Evolutionary conservation across 2,329 filamentous ascomycete species (phyloP).

Genomic region (Bipolaris gigantea): DNA sequence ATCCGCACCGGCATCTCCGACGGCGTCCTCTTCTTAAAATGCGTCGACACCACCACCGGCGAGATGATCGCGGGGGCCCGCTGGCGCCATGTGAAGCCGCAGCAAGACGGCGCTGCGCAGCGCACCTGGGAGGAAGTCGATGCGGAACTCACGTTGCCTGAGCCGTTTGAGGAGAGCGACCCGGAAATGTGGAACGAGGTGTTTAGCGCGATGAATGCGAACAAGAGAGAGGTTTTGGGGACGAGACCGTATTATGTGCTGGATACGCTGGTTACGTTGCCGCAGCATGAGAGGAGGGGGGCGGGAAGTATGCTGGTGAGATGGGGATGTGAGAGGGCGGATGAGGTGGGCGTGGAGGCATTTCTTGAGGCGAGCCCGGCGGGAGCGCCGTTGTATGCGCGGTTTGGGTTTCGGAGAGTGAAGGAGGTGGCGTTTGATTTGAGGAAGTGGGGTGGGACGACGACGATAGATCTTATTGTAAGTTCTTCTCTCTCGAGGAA

Average conservation of each 20-base stretch:
- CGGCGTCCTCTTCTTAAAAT: constrained; percentile 34
- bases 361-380: constrained; percentile 42
- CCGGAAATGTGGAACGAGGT: constrained; percentile 25
- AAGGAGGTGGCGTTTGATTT: constrained; percentile 36
- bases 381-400: constrained; percentile 39
- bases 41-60: constrained; percentile 28
- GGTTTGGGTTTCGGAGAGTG: constrained; percentile 35
- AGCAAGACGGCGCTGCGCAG: constrained; percentile 15
- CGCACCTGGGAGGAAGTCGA: constrained; percentile 37
- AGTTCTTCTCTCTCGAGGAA: constrained; percentile 16
- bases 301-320: constrained; percentile 38
- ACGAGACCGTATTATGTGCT: constrained; percentile 31
- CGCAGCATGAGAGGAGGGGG: constrained; percentile 35
- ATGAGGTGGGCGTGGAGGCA: constrained; percentile 33
- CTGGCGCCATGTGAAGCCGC: constrained; percentile 32
- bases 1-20: constrained; percentile 30
- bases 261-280: constrained; percentile 38
- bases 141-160: constrained; percentile 17
- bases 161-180: constrained; percentile 37
- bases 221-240: constrained; percentile 31
- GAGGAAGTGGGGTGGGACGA: constrained; percentile 32
- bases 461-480: constrained; percentile 34
- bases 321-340: constrained; percentile 39
- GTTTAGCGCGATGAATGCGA: constrained; percentile 24
- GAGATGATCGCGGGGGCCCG: constrained; percentile 37